Conservation (phyloP, 768 basidiomycete species). For the Pleurotus djamor region DNA sequence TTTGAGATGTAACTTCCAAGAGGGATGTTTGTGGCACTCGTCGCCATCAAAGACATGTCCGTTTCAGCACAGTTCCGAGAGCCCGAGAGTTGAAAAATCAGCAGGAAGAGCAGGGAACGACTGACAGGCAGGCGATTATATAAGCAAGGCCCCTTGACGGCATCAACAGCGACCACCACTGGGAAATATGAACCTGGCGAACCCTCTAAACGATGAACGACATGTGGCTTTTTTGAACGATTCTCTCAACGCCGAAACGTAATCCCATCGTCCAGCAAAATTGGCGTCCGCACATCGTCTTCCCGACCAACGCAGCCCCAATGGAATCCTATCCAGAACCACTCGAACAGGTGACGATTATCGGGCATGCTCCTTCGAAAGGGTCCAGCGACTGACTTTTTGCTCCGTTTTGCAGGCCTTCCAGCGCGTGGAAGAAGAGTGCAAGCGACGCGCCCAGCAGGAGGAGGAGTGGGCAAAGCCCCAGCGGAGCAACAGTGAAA, state of each 20-base stretch:
- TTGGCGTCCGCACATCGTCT: neutral
- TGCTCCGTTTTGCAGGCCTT: neutral
- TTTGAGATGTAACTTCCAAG: neutral
- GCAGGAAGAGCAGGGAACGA: neutral
- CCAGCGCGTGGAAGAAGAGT: slow-evolving; percentile 8
- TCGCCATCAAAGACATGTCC: neutral
- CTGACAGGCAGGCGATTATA: neutral
- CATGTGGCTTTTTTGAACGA: slow-evolving; percentile 1
- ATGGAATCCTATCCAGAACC: slow-evolving; percentile 7
- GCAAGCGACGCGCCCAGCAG: slow-evolving; percentile 3
- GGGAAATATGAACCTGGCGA: slow-evolving; percentile 3
- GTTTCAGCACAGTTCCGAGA: neutral
- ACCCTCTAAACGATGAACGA: slow-evolving; percentile 1
- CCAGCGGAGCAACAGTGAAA: neutral
- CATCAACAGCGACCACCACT: slow-evolving; percentile 1
- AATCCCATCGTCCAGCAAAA: neutral
- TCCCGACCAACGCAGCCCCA: neutral
- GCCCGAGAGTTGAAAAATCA: too few relatives aligned
- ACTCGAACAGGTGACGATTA: slow-evolving; percentile 3
- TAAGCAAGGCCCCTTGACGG: neutral
- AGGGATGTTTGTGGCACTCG: neutral
- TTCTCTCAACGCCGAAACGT: slow-evolving; percentile 1
- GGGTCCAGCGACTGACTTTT: neutral
- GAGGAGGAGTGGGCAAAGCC: neutral
- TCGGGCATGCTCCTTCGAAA: neutral